A percentile compares a stretch with the other conserved stretches of the same genome.
Conservation (phyloP, 2,329 filamentous ascomycete species). For the Huntiella moniliformis region DNA sequence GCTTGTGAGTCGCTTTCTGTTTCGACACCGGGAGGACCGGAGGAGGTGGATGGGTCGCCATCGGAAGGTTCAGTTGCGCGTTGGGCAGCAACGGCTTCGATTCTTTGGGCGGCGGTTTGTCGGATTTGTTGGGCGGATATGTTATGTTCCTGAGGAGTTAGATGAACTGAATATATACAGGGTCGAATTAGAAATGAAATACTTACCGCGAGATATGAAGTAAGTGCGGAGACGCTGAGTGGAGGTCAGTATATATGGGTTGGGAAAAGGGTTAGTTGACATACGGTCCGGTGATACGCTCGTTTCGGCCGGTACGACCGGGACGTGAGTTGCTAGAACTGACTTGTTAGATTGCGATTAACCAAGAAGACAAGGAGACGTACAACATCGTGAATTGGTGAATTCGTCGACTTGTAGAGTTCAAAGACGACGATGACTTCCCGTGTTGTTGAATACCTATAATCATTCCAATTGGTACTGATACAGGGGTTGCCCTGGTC, state of each 20-base stretch:
- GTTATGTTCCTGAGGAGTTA: conserved; percentile 42
- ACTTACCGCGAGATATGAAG: conserved; percentile 32
- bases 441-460: not conserved
- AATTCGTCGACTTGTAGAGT: not conserved
- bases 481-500: too few species aligned
- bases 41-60: conserved; percentile 3
- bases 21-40: conserved; percentile 6
- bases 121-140: conserved; percentile 44
- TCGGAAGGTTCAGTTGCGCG: not conserved
- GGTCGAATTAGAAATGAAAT: not conserved
- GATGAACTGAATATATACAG: not conserved
- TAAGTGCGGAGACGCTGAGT: conserved; percentile 31
- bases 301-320: not conserved
- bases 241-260: conserved; percentile 2
- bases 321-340: too few species aligned
- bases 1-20: conserved; percentile 13
- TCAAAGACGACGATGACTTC: not conserved
- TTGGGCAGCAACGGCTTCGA: not conserved
- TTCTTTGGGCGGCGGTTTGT: conserved; percentile 24
- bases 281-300: conserved; percentile 18
- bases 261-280: conserved; percentile 16
- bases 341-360: too few species aligned
- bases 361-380: too few species aligned
- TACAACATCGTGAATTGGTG: not conserved
- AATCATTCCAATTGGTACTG: too few species aligned